Conservation (phyloP, 2,329 filamentous ascomycete species). For the Trichoderma sp. region DNA sequence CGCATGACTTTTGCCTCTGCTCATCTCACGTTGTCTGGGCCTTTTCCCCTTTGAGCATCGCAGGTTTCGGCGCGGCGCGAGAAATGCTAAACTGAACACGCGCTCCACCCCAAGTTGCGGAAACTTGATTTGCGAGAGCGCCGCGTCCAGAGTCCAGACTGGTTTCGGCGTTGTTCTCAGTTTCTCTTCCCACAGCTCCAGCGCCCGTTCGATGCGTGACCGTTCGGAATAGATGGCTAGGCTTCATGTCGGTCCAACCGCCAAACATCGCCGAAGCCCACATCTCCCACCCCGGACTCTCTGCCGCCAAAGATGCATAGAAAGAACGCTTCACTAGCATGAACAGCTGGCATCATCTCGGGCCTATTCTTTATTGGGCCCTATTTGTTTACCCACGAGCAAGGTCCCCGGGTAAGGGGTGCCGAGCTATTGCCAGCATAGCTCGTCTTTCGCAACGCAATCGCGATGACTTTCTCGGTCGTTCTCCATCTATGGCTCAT, state of each 20-base stretch:
- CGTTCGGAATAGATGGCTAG: background rate
- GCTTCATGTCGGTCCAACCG: conserved; percentile 7
- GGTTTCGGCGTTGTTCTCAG: background rate
- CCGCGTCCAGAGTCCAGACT: background rate
- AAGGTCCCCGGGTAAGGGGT: background rate
- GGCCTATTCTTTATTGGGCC: conserved; percentile 6
- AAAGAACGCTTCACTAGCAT: conserved; percentile 3
- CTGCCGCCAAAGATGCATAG: background rate
- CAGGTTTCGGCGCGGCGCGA: background rate
- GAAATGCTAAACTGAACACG: background rate
- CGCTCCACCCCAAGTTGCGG: background rate
- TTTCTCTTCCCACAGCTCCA: background rate
- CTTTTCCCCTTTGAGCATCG: background rate
- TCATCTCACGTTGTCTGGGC: background rate
- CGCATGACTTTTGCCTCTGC: background rate
- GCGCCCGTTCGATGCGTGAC: background rate
- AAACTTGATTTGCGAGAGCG: background rate
- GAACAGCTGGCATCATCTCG: background rate
- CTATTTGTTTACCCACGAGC: background rate
- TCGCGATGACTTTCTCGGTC: background rate
- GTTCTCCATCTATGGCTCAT: background rate
- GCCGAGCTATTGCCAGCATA: background rate
- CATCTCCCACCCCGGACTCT: background rate
- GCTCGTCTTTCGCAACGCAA: background rate
- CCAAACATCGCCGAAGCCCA: background rate